Percentiles rank a stretch among this genome's conserved stretches.
phyloP scores from a whole-genome alignment of 2,329 filamentous ascomycete genomes.

The Neodidymelliopsis sp. region DNA sequence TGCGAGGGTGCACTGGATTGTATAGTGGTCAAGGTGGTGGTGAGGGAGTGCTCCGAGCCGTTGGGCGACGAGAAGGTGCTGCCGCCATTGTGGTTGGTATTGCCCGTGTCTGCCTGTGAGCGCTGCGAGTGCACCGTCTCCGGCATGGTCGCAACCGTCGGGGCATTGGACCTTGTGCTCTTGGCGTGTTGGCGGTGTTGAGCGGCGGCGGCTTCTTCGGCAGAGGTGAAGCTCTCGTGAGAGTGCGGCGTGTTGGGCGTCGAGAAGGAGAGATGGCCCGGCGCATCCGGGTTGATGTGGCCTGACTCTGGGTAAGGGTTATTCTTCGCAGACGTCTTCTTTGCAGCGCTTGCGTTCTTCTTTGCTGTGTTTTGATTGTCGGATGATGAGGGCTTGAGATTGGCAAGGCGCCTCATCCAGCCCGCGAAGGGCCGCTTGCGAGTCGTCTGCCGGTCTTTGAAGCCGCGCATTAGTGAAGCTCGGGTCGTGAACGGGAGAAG shows the following conservation, averaged over 20 bases:
- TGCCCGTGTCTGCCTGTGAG: constrained; percentile 82
- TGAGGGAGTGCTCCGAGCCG: constrained; percentile 79
- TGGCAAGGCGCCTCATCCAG: constrained; percentile 93
- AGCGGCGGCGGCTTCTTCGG: constrained; percentile 57
- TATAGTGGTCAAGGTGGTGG: constrained; percentile 85
- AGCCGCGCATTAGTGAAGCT: constrained; percentile 30
- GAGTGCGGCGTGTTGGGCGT: constrained; percentile 54
- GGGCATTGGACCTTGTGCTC: constrained; percentile 76
- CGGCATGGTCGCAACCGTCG: constrained; percentile 83
- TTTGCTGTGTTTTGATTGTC: constrained; percentile 56
- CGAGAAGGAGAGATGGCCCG: constrained; percentile 56
- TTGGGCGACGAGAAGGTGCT: constrained; percentile 84
- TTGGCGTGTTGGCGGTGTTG: constrained; percentile 64
- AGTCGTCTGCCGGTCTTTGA: constrained; percentile 64
- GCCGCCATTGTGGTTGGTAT: constrained; percentile 67
- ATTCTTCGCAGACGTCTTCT: constrained; percentile 75
- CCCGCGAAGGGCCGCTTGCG: constrained; percentile 87
- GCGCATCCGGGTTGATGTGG: constrained; percentile 57
- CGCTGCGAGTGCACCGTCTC: constrained; percentile 79
- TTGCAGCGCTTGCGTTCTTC: constrained; percentile 53
- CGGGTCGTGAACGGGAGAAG: constrained; percentile 6
- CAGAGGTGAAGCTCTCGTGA: constrained; percentile 64
- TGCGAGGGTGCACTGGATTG: constrained; percentile 71
- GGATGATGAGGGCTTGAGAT: constrained; percentile 80
- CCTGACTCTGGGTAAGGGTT: constrained; percentile 92